Percentiles rank a stretch among this genome's conserved stretches.
phyloP scores from a whole-genome alignment of 1,139 yeast genomes.

The Kurtzmaniella quercitrusa region DNA sequence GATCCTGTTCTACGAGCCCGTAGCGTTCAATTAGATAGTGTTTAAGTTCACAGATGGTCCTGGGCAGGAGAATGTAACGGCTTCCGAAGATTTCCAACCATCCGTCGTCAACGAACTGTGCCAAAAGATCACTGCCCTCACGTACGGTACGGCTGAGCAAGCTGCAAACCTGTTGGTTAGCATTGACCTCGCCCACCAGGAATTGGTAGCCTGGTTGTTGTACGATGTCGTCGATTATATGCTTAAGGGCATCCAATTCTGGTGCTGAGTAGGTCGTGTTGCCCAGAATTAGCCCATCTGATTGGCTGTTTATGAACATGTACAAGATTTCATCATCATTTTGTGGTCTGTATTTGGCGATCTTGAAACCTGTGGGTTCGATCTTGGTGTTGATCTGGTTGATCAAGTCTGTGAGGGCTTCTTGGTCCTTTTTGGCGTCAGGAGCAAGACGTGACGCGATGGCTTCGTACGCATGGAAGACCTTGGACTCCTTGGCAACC shows the following conservation, averaged over 20 bases:
- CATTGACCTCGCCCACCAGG: conserved; percentile 25
- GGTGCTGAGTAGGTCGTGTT: conserved; percentile 40
- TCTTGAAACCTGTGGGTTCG: conserved; percentile 39
- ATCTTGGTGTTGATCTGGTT: conserved; percentile 37
- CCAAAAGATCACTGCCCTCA: conserved; percentile 35
- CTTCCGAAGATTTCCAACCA: conserved; percentile 41
- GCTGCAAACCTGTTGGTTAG: conserved; percentile 23
- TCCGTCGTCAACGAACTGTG: conserved; percentile 43
- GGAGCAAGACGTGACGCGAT: neutral
- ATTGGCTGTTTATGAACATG: conserved; percentile 39
- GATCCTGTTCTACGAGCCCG: conserved; percentile 19
- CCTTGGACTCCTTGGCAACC: neutral
- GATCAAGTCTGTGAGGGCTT: conserved; percentile 20
- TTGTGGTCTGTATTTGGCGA: conserved; percentile 38
- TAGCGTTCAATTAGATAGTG: conserved; percentile 40
- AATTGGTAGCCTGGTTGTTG: conserved; percentile 21
- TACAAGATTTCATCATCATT: conserved; percentile 27
- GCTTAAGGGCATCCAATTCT: conserved; percentile 48
- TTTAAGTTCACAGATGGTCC: conserved; percentile 46
- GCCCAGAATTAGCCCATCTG: conserved; percentile 38
- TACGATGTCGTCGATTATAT: conserved; percentile 44
- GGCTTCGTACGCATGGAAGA: neutral
- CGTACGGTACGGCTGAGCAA: conserved; percentile 20
- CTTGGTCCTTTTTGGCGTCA: neutral
- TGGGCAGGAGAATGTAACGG: conserved; percentile 33